Evolutionary conservation across 78 protist genomes (phyloP).

Genomic region (Dictyostelium brefeldianum): DNA sequence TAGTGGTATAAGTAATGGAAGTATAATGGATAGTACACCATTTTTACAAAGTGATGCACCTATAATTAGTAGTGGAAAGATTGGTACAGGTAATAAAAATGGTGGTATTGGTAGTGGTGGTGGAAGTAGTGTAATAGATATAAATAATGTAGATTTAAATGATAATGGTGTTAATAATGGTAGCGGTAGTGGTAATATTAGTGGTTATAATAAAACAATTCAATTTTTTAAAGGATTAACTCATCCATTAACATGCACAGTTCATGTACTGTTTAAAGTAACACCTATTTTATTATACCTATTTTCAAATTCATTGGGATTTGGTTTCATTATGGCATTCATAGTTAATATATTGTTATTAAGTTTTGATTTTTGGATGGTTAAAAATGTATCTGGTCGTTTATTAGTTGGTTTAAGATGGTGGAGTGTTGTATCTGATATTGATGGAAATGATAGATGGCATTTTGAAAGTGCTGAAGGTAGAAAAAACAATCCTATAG

Average conservation of each 20-base stretch:
- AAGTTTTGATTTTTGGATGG: constrained; percentile 93
- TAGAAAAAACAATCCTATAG: not conserved
- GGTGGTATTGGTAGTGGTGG: not conserved
- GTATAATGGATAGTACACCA: not conserved
- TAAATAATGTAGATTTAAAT: too few species aligned
- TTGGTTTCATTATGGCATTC: constrained; percentile 45
- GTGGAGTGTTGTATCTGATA: constrained; percentile 91
- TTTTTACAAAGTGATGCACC: not conserved
- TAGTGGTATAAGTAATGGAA: not conserved
- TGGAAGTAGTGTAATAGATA: not conserved
- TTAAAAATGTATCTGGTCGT: constrained; percentile 93
- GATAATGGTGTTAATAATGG: not conserved
- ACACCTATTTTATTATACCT: constrained; percentile 39
- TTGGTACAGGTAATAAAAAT: not conserved
- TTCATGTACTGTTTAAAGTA: constrained; percentile 70
- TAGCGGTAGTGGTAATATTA: not conserved
- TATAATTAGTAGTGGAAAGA: not conserved
- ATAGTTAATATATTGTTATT: constrained; percentile 61
- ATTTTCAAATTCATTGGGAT: constrained; percentile 26
- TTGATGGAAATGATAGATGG: constrained; percentile 92
- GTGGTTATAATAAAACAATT: not conserved
- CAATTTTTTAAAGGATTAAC: constrained; percentile 8
- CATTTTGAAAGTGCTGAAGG: constrained; percentile 86
- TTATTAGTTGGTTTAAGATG: constrained; percentile 93
- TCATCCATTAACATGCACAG: constrained; percentile 60